A percentile compares a stretch with the other conserved stretches of the same genome.
Evolutionary conservation across 1,284 basidiomycete species (phyloP).

Genomic region (Rhodotorula sp.): DNA sequence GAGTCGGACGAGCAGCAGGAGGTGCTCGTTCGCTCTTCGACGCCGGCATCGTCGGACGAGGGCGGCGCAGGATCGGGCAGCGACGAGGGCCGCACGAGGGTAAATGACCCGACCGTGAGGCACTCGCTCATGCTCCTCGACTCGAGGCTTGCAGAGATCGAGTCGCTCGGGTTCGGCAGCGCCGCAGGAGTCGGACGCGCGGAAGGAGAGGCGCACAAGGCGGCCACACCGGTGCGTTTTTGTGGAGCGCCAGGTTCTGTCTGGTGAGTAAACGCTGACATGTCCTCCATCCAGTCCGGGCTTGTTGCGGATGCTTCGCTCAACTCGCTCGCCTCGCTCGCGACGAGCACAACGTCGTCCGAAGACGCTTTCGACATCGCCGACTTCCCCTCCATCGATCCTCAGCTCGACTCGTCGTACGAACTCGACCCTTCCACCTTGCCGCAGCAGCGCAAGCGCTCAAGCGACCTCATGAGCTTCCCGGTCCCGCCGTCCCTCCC

Average conservation of each 20-base stretch:
- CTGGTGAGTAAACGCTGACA: neutral
- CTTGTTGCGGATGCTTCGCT: constrained; percentile 1
- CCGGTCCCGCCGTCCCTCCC: constrained; percentile 23
- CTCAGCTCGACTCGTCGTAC: constrained; percentile 17
- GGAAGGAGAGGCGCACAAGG: too few relatives aligned
- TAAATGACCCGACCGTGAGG: neutral
- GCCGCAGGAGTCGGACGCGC: neutral
- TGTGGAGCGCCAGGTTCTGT: too few relatives aligned
- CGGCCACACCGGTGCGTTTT: too few relatives aligned
- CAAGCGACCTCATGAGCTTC: constrained; percentile 25
- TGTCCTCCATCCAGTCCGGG: neutral
- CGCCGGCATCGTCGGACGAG: too few relatives aligned
- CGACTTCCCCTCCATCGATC: constrained; percentile 26
- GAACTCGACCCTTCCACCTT: neutral
- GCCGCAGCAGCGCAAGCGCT: neutral
- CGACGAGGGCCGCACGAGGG: neutral
- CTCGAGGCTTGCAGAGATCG: constrained; percentile 23
- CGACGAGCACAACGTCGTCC: constrained; percentile 15
- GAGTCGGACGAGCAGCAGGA: neutral
- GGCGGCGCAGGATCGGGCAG: neutral
- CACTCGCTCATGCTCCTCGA: constrained; percentile 29
- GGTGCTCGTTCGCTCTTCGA: neutral
- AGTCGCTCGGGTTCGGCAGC: constrained; percentile 7
- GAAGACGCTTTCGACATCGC: constrained; percentile 35
- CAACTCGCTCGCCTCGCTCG: constrained; percentile 20